A percentile compares a stretch with the other conserved stretches of the same genome.
Evolutionary conservation across 75 land plant species (phyloP).

Genomic region (Pinus tabuliformis): DNA sequence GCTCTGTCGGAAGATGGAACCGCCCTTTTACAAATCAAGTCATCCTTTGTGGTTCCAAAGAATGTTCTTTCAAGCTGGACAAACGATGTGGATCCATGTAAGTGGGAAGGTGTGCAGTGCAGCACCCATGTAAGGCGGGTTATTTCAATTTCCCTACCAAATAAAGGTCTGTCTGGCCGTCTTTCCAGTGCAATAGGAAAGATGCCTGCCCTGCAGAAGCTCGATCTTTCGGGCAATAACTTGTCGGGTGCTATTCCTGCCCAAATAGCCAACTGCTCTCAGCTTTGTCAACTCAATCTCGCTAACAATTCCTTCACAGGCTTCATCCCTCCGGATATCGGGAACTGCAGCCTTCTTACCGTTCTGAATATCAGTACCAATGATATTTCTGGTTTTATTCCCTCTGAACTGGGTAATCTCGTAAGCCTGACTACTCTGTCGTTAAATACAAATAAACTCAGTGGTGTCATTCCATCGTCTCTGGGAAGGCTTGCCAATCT

Average conservation of each 20-base stretch:
- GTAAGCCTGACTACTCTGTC: slow-evolving; percentile 21
- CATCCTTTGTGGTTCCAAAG: slow-evolving; percentile 5
- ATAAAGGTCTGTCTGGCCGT: slow-evolving; percentile 13
- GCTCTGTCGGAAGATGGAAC: neutral
- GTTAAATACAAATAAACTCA: slow-evolving; percentile 18
- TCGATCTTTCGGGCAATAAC: slow-evolving; percentile 28
- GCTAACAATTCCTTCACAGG: slow-evolving; percentile 27
- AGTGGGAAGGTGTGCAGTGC: slow-evolving; percentile 45
- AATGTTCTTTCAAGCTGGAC: slow-evolving; percentile 9
- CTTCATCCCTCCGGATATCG: slow-evolving; percentile 28
- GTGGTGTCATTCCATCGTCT: slow-evolving; percentile 39
- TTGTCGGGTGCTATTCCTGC: slow-evolving; percentile 36
- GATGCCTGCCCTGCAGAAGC: slow-evolving; percentile 20
- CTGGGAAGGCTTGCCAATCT: slow-evolving; percentile 42
- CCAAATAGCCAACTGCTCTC: slow-evolving; percentile 19
- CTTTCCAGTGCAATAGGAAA: slow-evolving; percentile 20
- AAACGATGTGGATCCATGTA: slow-evolving; percentile 23
- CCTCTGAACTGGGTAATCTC: slow-evolving; percentile 35
- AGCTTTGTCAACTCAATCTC: slow-evolving; percentile 23
- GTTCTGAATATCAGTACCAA: slow-evolving; percentile 36
- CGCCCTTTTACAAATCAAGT: slow-evolving; percentile 12
- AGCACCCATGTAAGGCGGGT: slow-evolving; percentile 8
- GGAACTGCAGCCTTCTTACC: slow-evolving; percentile 24
- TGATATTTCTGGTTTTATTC: slow-evolving; percentile 29
- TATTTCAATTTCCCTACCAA: slow-evolving; percentile 26